Conservation (phyloP, 371 early-diverging fungal genomes). For the Apophysomyces sp. region DNA sequence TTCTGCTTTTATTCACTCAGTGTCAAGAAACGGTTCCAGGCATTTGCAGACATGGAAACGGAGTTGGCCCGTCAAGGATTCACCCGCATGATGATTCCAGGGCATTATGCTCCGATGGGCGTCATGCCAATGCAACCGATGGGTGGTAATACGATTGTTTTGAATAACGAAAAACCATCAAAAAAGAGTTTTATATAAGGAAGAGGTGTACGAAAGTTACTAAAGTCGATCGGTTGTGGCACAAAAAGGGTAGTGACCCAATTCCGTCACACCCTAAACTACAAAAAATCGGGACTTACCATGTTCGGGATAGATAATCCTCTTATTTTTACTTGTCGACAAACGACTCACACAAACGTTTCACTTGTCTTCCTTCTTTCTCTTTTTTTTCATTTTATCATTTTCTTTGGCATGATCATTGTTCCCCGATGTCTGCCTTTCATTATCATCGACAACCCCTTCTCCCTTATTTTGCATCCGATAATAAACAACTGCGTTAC, state of each 20-base stretch:
- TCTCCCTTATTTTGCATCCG: neutral
- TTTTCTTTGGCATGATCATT: no score
- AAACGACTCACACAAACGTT: neutral
- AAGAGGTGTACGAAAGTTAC: no score
- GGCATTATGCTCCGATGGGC: neutral
- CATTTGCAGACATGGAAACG: neutral
- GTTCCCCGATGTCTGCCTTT: neutral
- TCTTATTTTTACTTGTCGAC: no score
- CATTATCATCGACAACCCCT: neutral
- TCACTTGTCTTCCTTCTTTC: neutral
- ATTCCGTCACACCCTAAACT: no score
- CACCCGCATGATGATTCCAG: neutral
- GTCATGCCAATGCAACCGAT: neutral
- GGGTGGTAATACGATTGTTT: neutral
- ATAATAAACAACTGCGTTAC: neutral
- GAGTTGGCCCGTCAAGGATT: neutral
- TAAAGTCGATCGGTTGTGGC: no score
- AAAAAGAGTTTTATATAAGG: no score
- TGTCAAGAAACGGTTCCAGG: constrained; percentile 8
- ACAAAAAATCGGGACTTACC: no score
- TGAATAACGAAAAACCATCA: neutral
- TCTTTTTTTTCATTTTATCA: neutral
- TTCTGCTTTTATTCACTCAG: constrained; percentile 17
- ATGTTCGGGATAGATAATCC: no score
- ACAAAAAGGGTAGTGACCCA: no score